Evolutionary conservation across 2,329 filamentous ascomycete genomes (phyloP).

Genomic region (Colletotrichum cordylinicola): DNA sequence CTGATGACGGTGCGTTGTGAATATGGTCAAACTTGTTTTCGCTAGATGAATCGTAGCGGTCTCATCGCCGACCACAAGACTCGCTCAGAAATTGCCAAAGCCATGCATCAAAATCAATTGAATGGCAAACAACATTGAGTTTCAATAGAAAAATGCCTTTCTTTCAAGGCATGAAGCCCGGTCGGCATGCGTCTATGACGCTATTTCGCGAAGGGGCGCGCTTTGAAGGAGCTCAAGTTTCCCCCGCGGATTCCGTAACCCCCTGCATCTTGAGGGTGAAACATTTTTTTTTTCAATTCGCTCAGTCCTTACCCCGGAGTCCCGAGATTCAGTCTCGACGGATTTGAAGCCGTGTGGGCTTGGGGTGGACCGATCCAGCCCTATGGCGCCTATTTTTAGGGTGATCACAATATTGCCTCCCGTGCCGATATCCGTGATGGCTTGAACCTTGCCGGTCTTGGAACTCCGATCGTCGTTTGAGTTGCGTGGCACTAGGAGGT

Average conservation of each 20-base stretch:
- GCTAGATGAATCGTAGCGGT: neutral
- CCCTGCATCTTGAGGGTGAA: neutral
- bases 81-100: neutral
- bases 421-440: neutral
- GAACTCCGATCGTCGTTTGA: neutral
- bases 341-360: neutral
- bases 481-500: neutral
- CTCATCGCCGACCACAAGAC: neutral
- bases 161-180: neutral
- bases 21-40: neutral
- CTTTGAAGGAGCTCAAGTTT: neutral
- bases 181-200: too few relatives aligned
- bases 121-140: neutral
- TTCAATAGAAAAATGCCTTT: neutral
- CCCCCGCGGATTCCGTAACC: neutral
- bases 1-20: neutral
- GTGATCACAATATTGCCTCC: neutral
- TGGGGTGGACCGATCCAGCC: neutral
- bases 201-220: neutral
- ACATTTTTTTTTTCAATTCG: neutral
- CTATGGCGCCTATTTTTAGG: neutral
- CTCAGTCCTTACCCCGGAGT: neutral
- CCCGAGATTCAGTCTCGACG: neutral
- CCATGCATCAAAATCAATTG: neutral
- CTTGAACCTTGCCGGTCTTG: neutral